These are phyloP conservation scores for Leishmania major DNA, from an alignment of 208 protist species.

Conservation along the genomic window DNA sequence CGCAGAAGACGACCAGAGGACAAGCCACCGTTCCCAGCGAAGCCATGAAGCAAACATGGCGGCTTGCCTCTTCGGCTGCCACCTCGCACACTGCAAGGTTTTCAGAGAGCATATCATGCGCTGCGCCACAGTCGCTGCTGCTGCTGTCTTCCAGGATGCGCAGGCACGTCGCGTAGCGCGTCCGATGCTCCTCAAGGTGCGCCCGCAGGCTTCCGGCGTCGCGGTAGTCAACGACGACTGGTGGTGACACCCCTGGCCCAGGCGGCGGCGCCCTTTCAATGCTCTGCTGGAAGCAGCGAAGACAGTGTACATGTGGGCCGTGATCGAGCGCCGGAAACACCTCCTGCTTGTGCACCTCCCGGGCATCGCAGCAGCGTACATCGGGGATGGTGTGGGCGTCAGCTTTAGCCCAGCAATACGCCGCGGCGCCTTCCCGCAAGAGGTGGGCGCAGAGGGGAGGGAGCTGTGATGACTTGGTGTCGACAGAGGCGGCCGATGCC, in stretches of 20 bases:
- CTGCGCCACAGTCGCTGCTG: slow-evolving; percentile 19
- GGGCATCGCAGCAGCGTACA: slow-evolving; percentile 32
- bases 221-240: slow-evolving; percentile 33
- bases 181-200: slow-evolving; percentile 26
- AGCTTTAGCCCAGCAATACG: slow-evolving; percentile 9
- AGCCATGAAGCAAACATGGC: slow-evolving; percentile 61
- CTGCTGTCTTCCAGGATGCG: slow-evolving; percentile 38
- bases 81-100: slow-evolving; percentile 39
- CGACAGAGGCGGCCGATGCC: neutral
- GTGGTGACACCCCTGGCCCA: slow-evolving; percentile 29
- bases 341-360: slow-evolving; percentile 18
- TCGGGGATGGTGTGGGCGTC: slow-evolving; percentile 17
- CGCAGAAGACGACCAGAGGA: slow-evolving; percentile 50
- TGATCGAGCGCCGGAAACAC: slow-evolving; percentile 14
- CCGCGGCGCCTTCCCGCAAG: slow-evolving; percentile 43
- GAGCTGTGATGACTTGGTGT: slow-evolving; percentile 4
- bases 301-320: slow-evolving; percentile 54
- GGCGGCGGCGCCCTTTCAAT: slow-evolving; percentile 11
- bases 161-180: slow-evolving; percentile 25
- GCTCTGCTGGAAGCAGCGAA: slow-evolving; percentile 41
- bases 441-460: slow-evolving; percentile 54
- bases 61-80: slow-evolving; percentile 42
- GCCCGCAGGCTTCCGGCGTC: slow-evolving; percentile 21
- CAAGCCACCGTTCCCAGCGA: slow-evolving; percentile 45
- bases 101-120: slow-evolving; percentile 20